phyloP scores from a whole-genome alignment of 257 asterid genomes.

The Marsdenia floribunda region DNA sequence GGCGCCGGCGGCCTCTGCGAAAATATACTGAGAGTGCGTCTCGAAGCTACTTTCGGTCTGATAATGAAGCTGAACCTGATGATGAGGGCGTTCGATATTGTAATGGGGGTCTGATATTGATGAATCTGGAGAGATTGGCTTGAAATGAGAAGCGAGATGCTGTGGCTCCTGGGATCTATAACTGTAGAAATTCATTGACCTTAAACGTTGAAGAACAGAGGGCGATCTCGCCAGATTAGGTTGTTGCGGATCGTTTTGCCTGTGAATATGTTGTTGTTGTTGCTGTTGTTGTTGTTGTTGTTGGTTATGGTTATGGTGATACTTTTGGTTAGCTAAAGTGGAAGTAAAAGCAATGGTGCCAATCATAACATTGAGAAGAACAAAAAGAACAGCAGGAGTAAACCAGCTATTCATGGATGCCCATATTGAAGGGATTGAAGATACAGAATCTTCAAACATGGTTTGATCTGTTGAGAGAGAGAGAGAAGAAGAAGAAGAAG shows the following conservation, averaged over 20 bases:
- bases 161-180: constrained; percentile 40
- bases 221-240: constrained; percentile 40
- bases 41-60: constrained; percentile 12
- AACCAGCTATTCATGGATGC: constrained; percentile 82
- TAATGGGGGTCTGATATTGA: constrained; percentile 23
- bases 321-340: constrained; percentile 39
- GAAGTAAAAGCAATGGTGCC: constrained; percentile 74
- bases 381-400: constrained; percentile 76
- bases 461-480: constrained; percentile 7
- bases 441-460: constrained; percentile 65
- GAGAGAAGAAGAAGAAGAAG: neutral
- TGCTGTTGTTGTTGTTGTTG: constrained; percentile 6
- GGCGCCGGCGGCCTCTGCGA: constrained; percentile 12
- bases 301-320: constrained; percentile 25
- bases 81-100: constrained; percentile 24
- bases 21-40: constrained; percentile 37
- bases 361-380: constrained; percentile 73
- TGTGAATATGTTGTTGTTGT: neutral
- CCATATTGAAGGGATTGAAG: constrained; percentile 65
- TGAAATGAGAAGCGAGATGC: constrained; percentile 13
- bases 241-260: constrained; percentile 14
- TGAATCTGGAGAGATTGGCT: constrained; percentile 23
- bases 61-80: constrained; percentile 11
- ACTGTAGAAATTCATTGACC: constrained; percentile 44
- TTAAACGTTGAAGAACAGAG: constrained; percentile 66